A percentile compares a stretch with the other conserved stretches of the same genome.
Evolutionary conservation across 352 stramenopile genomes (phyloP).

Genomic region (Aphanomyces stellatus): DNA sequence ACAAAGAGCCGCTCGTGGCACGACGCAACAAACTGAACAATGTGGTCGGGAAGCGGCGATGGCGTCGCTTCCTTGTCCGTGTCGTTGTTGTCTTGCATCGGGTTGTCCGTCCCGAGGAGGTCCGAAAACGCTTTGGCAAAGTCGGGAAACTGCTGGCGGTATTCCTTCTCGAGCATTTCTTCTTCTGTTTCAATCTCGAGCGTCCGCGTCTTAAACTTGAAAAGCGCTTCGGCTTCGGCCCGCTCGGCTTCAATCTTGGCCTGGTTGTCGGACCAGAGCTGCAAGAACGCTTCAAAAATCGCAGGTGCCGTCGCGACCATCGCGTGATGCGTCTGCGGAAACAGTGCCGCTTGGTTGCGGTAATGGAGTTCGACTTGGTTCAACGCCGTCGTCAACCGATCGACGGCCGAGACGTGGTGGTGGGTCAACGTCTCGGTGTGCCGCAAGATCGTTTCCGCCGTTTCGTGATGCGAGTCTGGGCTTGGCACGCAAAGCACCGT

Average conservation of each 20-base stretch:
- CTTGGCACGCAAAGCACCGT: conserved; percentile 7
- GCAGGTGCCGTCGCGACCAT: conserved; percentile 49
- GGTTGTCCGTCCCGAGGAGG: background rate
- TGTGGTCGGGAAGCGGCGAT: conserved; percentile 4
- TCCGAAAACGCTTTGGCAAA: conserved; percentile 62
- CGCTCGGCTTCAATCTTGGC: conserved; percentile 62
- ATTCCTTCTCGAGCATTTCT: conserved; percentile 80
- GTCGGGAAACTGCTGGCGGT: conserved; percentile 90
- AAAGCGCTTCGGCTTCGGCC: conserved; percentile 60
- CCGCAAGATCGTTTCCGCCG: conserved; percentile 2
- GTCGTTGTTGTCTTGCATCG: background rate
- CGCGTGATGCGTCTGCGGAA: background rate
- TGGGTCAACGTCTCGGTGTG: background rate
- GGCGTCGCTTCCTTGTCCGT: background rate
- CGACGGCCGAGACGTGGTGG: conserved; percentile 46
- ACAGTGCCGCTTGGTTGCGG: conserved; percentile 24
- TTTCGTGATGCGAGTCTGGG: background rate
- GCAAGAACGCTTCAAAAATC: conserved; percentile 77
- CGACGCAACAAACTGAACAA: conserved; percentile 6
- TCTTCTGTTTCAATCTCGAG: conserved; percentile 78
- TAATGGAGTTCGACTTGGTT: conserved; percentile 18
- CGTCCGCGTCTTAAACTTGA: conserved; percentile 81
- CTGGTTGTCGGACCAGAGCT: conserved; percentile 80
- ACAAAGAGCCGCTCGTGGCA: conserved; percentile 18
- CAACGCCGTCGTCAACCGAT: conserved; percentile 23